Base-by-base conservation (phyloP, 2,329 filamentous ascomycete genomes). In the Podosphaera fusca region DNA sequence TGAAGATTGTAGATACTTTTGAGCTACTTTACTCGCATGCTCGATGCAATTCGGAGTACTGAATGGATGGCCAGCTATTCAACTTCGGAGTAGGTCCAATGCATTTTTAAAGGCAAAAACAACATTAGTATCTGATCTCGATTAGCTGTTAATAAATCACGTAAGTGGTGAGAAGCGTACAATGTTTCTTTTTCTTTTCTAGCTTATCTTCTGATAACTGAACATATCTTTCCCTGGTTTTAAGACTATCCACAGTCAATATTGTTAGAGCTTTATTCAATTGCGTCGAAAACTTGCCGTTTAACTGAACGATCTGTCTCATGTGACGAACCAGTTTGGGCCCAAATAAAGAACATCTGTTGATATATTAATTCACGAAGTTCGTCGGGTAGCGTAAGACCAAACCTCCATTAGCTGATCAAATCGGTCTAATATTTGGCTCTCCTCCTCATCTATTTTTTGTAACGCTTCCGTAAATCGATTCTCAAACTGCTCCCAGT, bases 341-440 rank as follows among this genome's bases (percentile, higher is more conserved):
- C 84, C 88, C 89, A 95, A 40, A 81, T 71, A 58, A 76, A 76
- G 68, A 94, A 94, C 67, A 84, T 85, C 87, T 94, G 61, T 46
- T 52, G 21, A 21, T 14, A 56, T 56, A 31, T 57, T 7, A 50
- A 46, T 10, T 35, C 33, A 21, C 8, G 2, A 12, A 31, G 6
- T 9, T 1, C 8, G 1, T 56, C 30, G 29, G 2, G n/a, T n/a
- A 30, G 4, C 12, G 14, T n/a, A 29, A 10, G 40, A n/a, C 9
- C 8, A n/a, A 30, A 59, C 61, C 67, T 57, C 69, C 82, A 83
- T 69, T n/a, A 89, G 72, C 47, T 73, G 70, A 14, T 80, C 74
- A 61, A 84, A 87, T 60, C 89, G 82, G 29, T 78, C 73, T 56
- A 84, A 70, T 50, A 90, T 72, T 35, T 77, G 72, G 50, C 74